These are phyloP conservation scores for Candida chilensis DNA, from an alignment of 805 yeast species.

Conservation along the genomic window DNA sequence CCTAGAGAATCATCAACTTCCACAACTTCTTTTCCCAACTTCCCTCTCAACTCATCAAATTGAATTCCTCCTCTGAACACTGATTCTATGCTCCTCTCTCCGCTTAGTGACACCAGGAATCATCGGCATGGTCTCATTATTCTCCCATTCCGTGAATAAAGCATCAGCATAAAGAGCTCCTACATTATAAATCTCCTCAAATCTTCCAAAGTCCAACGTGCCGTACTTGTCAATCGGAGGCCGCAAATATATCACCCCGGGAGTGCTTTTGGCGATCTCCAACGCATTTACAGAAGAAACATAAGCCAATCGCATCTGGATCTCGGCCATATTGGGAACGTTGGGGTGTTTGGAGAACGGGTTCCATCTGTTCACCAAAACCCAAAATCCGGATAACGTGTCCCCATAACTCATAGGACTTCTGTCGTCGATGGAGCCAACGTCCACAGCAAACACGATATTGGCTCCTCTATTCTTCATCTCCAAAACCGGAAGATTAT, in stretches of 20 bases:
- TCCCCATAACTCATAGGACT: constrained; percentile 90
- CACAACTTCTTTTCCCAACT: too few relatives aligned
- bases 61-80: constrained; percentile 53
- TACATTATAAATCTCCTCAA: constrained; percentile 79
- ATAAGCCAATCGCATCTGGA: constrained; percentile 86
- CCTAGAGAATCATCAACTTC: too few relatives aligned
- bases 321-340: constrained; percentile 91
- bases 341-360: constrained; percentile 83
- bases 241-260: constrained; percentile 79
- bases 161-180: constrained; percentile 69
- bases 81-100: constrained; percentile 14
- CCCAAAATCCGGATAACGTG: constrained; percentile 90
- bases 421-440: constrained; percentile 89
- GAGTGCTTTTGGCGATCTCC: constrained; percentile 74
- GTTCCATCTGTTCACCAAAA: constrained; percentile 75
- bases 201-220: constrained; percentile 85
- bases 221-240: constrained; percentile 94
- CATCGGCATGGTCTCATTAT: constrained; percentile 45
- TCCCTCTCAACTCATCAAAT: too few relatives aligned
- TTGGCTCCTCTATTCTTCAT: constrained; percentile 88
- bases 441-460: constrained; percentile 86
- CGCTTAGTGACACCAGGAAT: constrained; percentile 39
- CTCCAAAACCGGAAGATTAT: constrained; percentile 84
- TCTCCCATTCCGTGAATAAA: constrained; percentile 41
- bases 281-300: constrained; percentile 93